Evolutionary conservation across 2,329 filamentous ascomycete species (phyloP).

Genomic region (Cladophialophora immunda): DNA sequence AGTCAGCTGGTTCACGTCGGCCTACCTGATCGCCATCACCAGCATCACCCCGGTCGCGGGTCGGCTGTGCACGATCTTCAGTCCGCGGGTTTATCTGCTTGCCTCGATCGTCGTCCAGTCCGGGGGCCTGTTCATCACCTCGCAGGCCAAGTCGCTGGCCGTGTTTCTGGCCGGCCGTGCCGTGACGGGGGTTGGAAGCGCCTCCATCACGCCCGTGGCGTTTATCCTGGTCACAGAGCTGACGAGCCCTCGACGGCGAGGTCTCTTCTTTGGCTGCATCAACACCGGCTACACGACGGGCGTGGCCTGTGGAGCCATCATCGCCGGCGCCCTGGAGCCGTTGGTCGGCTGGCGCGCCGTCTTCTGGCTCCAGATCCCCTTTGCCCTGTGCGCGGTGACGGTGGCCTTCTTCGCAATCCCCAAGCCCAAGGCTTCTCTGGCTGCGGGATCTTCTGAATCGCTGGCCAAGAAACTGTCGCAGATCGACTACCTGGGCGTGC

Average conservation of each 20-base stretch:
- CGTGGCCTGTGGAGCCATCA: slow-evolving; percentile 74
- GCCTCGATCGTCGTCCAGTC: slow-evolving; percentile 67
- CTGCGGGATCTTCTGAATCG: slow-evolving; percentile 47
- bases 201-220: slow-evolving; percentile 75
- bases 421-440: slow-evolving; percentile 43
- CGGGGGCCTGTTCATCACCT: slow-evolving; percentile 71
- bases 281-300: slow-evolving; percentile 78
- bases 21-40: slow-evolving; percentile 72
- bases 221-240: slow-evolving; percentile 82
- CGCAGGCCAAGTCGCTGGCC: slow-evolving; percentile 65
- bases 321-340: slow-evolving; percentile 72
- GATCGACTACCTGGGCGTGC: slow-evolving; percentile 79
- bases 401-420: slow-evolving; percentile 74
- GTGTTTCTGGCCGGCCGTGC: slow-evolving; percentile 74
- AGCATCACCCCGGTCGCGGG: slow-evolving; percentile 74
- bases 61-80: slow-evolving; percentile 76
- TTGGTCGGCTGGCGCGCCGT: slow-evolving; percentile 75
- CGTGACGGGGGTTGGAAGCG: slow-evolving; percentile 73
- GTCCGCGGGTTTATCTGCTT: slow-evolving; percentile 69
- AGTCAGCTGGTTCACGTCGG: slow-evolving; percentile 81
- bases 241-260: slow-evolving; percentile 71
- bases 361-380: slow-evolving; percentile 76
- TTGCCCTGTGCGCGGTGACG: slow-evolving; percentile 68
- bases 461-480: slow-evolving; percentile 64
- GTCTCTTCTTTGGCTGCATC: slow-evolving; percentile 76